Base-by-base conservation (phyloP, 2,329 filamentous ascomycete genomes). In the Ophiognomonia clavigignenti-juglandacearum region DNA sequence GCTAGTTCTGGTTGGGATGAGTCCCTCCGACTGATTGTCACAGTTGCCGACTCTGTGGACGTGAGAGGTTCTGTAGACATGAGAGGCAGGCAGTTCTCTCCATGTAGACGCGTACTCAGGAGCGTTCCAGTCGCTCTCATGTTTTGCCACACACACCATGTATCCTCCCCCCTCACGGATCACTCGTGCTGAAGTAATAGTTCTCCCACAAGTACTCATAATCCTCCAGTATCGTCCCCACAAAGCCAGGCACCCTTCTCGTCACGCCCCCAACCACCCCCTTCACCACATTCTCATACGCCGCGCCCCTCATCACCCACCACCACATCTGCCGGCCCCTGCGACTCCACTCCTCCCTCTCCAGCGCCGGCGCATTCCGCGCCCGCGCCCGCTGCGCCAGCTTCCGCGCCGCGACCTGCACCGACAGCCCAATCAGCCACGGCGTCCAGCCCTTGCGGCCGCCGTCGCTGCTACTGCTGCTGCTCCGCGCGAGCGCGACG, bases 141-240 rank as follows among this genome's bases (percentile, higher is more conserved):
- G n/a, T n/a, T n/a, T n/a, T n/a, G n/a, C n/a, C n/a, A n/a, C n/a
- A n/a, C n/a, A n/a, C n/a, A n/a, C n/a, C 18, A n/a, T 47, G 2
- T 13, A 39, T 3, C 9, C 26, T 18, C 6, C 6, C 22, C 29
- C n/a, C 9, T 39, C 39, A 20, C 14, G 58, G 50, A 11, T 52
- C 50, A 46, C 74, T 78, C 29, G 78, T 81, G 64, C 77, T 80
- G 66, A 97, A 98, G 68, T 97, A 95, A 66, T 96, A 97, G 59
- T 95, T 91, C 68, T 96, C 90, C 93, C 93, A 98, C 26, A 98
- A 74, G 64, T 95, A 97, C 66, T 96, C 88, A 63, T 98, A 98
- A 64, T 98, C 93, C 63, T 96, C 90, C 53, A 97, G 68, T 38
- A 98, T 85, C 48, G 87, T 88, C 8, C 84, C 86, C 20, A 96